Conservation (phyloP, 257 asterid species). For the Asclepias syriaca region DNA sequence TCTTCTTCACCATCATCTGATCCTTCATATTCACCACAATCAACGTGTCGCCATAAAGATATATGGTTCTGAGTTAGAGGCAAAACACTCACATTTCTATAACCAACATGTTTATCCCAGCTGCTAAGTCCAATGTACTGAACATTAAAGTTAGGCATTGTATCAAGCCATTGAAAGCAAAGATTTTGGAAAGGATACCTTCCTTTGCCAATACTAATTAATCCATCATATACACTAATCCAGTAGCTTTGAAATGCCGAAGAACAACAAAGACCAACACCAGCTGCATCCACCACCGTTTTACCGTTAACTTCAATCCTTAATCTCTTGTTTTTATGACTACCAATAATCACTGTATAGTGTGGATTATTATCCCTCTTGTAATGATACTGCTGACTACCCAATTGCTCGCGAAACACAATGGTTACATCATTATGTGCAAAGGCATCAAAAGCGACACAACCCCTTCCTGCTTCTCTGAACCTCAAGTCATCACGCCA, state of each 20-base stretch:
- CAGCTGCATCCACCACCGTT: slow-evolving; percentile 76
- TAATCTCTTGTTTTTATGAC: slow-evolving; percentile 82
- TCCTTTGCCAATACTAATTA: slow-evolving; percentile 94
- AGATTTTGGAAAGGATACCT: slow-evolving; percentile 96
- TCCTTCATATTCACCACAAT: slow-evolving; percentile 43
- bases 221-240: slow-evolving; percentile 86
- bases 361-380: slow-evolving; percentile 89
- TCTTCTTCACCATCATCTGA: slow-evolving; percentile 59
- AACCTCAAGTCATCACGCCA: slow-evolving; percentile 86
- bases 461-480: slow-evolving; percentile 94
- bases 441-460: slow-evolving; percentile 95
- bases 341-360: slow-evolving; percentile 92
- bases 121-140: slow-evolving; percentile 96
- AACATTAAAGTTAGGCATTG: slow-evolving; percentile 76
- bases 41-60: slow-evolving; percentile 86
- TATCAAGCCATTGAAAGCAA: slow-evolving; percentile 89
- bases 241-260: slow-evolving; percentile 93
- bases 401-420: slow-evolving; percentile 87
- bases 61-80: slow-evolving; percentile 82
- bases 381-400: slow-evolving; percentile 96
- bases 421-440: slow-evolving; percentile 92
- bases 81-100: slow-evolving; percentile 73
- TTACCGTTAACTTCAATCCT: slow-evolving; percentile 83
- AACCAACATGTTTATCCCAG: slow-evolving; percentile 97
- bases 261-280: slow-evolving; percentile 74